Evolutionary conservation across 306 rosid genomes (phyloP), one percentile per base, ranked within the genome.

Genomic region (Cicer yamashitae): DNA sequence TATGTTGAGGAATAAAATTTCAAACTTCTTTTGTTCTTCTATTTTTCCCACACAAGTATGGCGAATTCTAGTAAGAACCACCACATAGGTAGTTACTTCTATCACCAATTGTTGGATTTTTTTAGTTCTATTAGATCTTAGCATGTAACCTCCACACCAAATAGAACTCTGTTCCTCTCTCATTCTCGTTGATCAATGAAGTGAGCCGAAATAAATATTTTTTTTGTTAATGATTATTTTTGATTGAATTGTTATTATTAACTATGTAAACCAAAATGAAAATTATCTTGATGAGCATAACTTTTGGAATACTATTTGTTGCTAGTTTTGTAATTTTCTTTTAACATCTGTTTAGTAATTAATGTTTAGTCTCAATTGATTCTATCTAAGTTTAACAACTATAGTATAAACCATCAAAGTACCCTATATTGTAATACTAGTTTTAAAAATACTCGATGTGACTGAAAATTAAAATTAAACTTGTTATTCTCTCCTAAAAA

Each of bases 401-500:
- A 1, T 48, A 13, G 13, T 48, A 51, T 6, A 50, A 50, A 50
- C 18, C n/a, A 50, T 50, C 15, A 30, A 30, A 30, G 5, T 30
- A 0, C 17, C 11, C 51, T 46, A 44, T 44, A 44, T 8, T 3
- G n/a, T 46, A 46, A 46, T 46, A 46, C 5, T 46, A 0, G 14
- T 46, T 46, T 46, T 6, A 13, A 5, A 13, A 50, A n/a, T 14
- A 51, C 7, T 14, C 15, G 56, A 50, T 50, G 14, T 50, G 14
- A 50, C 14, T 50, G 54, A 50, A 48, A 50, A 50, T 50, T 1
- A 50, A 50, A 12, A n/a, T 6, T 12, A 48, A 12, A 13, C 8
- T 50, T 50, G n/a, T 14, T 13, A 59, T 62, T 62, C 22, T 62
- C 6, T 18, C 68, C 68, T 64, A 64, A 43, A 43, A 17, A 17